Conservation (phyloP, 805 yeast species). For the Ogataea neopini region DNA sequence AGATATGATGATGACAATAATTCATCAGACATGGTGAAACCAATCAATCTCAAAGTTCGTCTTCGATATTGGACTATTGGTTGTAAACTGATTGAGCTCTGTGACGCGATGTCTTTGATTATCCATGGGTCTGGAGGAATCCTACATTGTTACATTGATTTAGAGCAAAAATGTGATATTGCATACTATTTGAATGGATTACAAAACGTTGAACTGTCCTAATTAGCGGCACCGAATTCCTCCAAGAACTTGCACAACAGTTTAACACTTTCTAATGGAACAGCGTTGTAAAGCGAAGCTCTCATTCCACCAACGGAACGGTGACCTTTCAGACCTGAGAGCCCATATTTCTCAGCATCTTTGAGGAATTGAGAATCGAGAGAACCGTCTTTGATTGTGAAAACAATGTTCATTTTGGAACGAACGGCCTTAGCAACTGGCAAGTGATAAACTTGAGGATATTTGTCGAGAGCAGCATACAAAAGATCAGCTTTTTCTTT, state of each 20-base stretch:
- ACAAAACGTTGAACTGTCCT: constrained; percentile 19
- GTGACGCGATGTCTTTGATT: constrained; percentile 61
- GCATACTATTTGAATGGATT: constrained; percentile 56
- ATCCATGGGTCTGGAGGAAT: constrained; percentile 54
- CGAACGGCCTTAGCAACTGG: constrained; percentile 68
- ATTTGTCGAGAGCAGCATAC: constrained; percentile 64
- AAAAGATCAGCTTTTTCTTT: constrained; percentile 60
- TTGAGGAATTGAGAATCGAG: constrained; percentile 69
- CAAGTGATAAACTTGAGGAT: constrained; percentile 62
- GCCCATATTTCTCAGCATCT: constrained; percentile 57
- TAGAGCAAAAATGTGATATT: constrained; percentile 62
- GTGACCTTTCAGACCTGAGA: constrained; percentile 90
- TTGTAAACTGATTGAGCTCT: constrained; percentile 56
- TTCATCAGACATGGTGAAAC: constrained; percentile 24
- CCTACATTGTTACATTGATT: constrained; percentile 66
- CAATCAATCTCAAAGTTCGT: constrained; percentile 50
- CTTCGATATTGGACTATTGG: constrained; percentile 71
- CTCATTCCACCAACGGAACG: constrained; percentile 97
- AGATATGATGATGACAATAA: constrained; percentile 8
- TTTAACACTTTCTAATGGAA: constrained; percentile 59
- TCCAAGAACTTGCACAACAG: constrained; percentile 56
- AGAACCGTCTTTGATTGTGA: constrained; percentile 61
- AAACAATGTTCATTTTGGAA: constrained; percentile 92
- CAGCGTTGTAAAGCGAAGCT: constrained; percentile 90
- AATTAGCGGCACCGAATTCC: constrained; percentile 53